Evolutionary conservation across 441 rosid genomes (phyloP).

Genomic region (Aquilaria agallochum): DNA sequence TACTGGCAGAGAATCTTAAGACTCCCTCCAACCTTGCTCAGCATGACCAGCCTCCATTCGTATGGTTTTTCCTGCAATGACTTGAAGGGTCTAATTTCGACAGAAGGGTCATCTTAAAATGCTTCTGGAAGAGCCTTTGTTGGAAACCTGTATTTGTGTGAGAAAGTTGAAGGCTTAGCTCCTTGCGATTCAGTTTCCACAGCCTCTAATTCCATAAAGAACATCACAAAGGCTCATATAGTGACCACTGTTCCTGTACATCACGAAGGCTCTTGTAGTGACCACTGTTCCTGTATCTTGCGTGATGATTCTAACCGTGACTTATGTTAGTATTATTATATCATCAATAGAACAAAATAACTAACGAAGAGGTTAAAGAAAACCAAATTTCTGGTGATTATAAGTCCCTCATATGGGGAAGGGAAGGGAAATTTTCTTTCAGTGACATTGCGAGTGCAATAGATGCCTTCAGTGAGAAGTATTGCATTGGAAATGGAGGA

Average conservation of each 20-base stretch:
- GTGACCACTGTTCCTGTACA: too few relatives aligned
- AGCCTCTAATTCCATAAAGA: conserved; percentile 17
- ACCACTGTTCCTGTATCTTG: conserved; percentile 32
- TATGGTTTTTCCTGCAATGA: conserved; percentile 50
- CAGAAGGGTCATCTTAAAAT: conserved; percentile 27
- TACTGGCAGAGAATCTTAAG: conserved; percentile 36
- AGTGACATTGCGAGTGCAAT: conserved; percentile 49
- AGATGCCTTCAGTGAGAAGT: conserved; percentile 35
- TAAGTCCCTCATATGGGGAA: conserved; percentile 42
- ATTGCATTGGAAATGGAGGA: conserved; percentile 58
- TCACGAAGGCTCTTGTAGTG: conserved; percentile 18
- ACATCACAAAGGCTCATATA: conserved; percentile 20
- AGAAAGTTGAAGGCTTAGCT: conserved; percentile 33
- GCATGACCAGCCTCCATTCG: conserved; percentile 34
- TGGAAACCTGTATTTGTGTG: conserved; percentile 49
- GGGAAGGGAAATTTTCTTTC: conserved; percentile 45
- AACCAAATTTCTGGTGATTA: conserved; percentile 2
- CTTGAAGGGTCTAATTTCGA: conserved; percentile 41
- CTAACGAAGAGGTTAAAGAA: conserved; percentile 31
- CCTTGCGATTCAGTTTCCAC: conserved; percentile 20
- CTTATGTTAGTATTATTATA: conserved; percentile 9
- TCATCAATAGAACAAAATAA: conserved; percentile 15
- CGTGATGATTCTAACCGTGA: conserved; percentile 18
- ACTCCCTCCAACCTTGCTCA: conserved; percentile 37
- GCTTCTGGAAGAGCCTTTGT: conserved; percentile 27